Base-by-base conservation (phyloP, 2,329 filamentous ascomycete species). In the Dendryphion nanum region DNA sequence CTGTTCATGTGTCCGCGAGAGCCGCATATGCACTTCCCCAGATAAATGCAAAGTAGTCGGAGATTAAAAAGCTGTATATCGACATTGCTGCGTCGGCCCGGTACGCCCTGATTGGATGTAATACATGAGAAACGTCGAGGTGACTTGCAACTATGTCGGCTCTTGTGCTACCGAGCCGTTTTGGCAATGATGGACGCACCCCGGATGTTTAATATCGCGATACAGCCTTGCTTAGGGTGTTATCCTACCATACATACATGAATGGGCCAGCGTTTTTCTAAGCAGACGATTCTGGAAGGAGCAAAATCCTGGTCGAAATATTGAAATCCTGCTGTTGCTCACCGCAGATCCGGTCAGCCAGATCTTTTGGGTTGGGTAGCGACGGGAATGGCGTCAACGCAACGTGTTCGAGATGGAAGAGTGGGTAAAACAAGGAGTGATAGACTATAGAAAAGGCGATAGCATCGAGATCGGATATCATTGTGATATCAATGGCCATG, bases 51-150 rank as follows among this genome's bases (percentile, higher is more conserved):
- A 47, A 59, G 39, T 55, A 41, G 30, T 45, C 38, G 32, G 34
- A 53, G 42, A 58, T 58, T 51, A 45, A 50, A 38, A 43, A 20
- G 33, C 38, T 44, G 38, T 59, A 46, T 58, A 48, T 35, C 18
- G 26, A 38, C 23, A 47, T 47, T 39, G 32, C 38, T 36, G 39
- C 43, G 7, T 18, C 52, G 51, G 55, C 37, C 57, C 55, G 57
- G 40, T 32, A 42, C 32, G 42, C 39, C 33, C 37, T 51, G 14
- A 52, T 51, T 56, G 54, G 54, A 18, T 36, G 16, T 23, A 5
- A 37, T 14, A 47, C 53, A 39, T 53, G 35, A 47, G 48, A 42
- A 41, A 38, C 45, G 38, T 36, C 50, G 40, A 32, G 48, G 37
- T n/a, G 33, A 36, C 12, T 26, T 33, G 42, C 35, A 42, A 40